These are phyloP conservation scores for Botrytis byssoidea DNA, from an alignment of 2,329 filamentous ascomycete genomes.

Conservation along the genomic window DNA sequence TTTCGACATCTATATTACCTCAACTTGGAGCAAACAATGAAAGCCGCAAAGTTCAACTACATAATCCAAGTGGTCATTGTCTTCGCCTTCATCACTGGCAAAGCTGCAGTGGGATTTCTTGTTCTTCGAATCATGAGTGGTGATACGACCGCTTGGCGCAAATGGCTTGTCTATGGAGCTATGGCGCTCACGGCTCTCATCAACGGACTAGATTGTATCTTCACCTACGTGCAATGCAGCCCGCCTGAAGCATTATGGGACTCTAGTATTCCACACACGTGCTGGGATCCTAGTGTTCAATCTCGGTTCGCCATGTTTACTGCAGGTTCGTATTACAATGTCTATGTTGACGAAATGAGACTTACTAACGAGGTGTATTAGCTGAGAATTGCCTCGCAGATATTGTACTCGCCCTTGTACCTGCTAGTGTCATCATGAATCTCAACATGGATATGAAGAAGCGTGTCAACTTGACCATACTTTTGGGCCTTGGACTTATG, in stretches of 20 bases:
- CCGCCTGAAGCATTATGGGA: slow-evolving; percentile 17
- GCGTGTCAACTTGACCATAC: slow-evolving; percentile 17
- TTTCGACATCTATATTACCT: slow-evolving; percentile 20
- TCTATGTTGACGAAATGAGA: no score
- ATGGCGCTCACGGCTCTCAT: slow-evolving; percentile 1
- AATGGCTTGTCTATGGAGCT: slow-evolving; percentile 14
- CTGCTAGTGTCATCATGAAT: slow-evolving; percentile 14
- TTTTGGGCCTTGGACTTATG: slow-evolving; percentile 19
- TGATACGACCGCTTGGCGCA: slow-evolving; percentile 8
- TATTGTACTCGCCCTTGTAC: slow-evolving; percentile 18
- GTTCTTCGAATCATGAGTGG: slow-evolving; percentile 20
- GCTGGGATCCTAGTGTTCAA: slow-evolving; percentile 16
- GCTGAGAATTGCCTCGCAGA: slow-evolving; percentile 17
- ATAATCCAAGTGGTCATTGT: slow-evolving; percentile 4
- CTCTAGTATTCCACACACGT: neutral
- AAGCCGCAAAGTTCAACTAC: slow-evolving; percentile 11
- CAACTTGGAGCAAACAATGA: neutral
- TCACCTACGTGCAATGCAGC: slow-evolving; percentile 15
- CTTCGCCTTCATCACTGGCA: slow-evolving; percentile 11
- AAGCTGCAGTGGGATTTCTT: slow-evolving; percentile 15
- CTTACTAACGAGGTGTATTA: neutral
- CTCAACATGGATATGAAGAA: slow-evolving; percentile 19
- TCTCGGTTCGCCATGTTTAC: slow-evolving; percentile 14
- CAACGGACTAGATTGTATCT: slow-evolving; percentile 11
- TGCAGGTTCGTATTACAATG: slow-evolving; percentile 1